phyloP scores from a whole-genome alignment of 176 grass and related monocot species.

The Oropetium thomaeum region DNA sequence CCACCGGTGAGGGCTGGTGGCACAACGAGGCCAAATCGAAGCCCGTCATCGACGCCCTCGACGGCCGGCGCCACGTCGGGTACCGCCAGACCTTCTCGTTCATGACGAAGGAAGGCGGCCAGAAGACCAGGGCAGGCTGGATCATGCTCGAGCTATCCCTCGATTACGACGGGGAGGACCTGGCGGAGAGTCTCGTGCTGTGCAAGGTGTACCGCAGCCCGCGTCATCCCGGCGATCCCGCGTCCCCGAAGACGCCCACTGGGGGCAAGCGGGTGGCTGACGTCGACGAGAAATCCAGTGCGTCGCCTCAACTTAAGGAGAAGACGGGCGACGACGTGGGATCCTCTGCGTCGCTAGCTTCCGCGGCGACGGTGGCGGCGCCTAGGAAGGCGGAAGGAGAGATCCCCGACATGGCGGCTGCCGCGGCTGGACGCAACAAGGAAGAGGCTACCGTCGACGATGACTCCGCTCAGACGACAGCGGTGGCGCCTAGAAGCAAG shows the following conservation, averaged over 20 bases:
- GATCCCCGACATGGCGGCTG: neutral
- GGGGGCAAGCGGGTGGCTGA: neutral
- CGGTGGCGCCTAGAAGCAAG: neutral
- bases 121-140: constrained; percentile 21
- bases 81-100: constrained; percentile 48
- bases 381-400: neutral
- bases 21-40: constrained; percentile 38
- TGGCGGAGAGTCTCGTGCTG: neutral
- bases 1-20: constrained; percentile 36
- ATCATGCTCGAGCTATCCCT: constrained; percentile 53
- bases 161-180: neutral
- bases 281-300: constrained; percentile 1
- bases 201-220: constrained; percentile 38
- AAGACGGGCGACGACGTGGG: neutral
- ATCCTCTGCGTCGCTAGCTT: neutral
- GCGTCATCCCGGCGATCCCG: neutral
- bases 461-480: neutral
- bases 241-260: neutral
- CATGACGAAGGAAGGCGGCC: constrained; percentile 14
- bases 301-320: neutral
- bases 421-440: neutral
- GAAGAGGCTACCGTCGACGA: neutral
- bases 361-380: neutral
- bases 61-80: constrained; percentile 8
- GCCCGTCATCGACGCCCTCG: constrained; percentile 21